Conservation (phyloP, 495 filamentous ascomycete genomes). For the Hypoxylon crocopeplum region DNA sequence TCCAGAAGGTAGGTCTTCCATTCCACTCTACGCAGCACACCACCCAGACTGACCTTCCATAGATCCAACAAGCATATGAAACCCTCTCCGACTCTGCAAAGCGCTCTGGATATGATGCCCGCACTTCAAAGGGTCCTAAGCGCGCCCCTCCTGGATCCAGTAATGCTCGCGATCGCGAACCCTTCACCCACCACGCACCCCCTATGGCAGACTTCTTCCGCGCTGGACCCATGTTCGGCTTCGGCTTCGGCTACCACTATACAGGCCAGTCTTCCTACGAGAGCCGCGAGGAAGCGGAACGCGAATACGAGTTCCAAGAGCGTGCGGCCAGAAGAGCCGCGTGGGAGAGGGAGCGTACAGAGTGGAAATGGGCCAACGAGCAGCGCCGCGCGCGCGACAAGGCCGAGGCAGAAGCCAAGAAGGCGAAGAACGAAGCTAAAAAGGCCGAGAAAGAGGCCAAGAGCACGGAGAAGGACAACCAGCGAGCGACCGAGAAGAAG, state of each 20-base stretch:
- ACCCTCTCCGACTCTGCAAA: constrained; percentile 13
- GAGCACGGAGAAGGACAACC: not conserved
- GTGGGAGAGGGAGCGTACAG: not conserved
- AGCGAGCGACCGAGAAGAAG: not conserved
- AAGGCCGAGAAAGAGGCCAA: constrained; percentile 1
- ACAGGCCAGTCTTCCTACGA: no score
- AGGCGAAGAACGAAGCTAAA: not conserved
- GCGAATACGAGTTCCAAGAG: no score
- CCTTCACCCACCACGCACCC: no score
- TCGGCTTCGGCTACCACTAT: no score
- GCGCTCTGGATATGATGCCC: constrained; percentile 27
- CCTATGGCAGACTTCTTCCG: no score
- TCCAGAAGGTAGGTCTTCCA: constrained; percentile 40
- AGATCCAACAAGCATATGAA: constrained; percentile 36
- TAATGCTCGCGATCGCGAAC: no score
- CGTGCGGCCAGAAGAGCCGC: not conserved
- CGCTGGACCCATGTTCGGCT: no score
- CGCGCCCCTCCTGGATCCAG: no score
- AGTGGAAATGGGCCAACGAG: not conserved
- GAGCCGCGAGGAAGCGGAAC: no score
- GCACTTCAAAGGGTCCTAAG: not conserved
- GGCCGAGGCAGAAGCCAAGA: not conserved
- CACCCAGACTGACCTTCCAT: not conserved
- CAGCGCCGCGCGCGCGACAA: not conserved
- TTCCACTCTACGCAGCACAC: not conserved